Conservation (phyloP, 192 early-diverging fungal species). For the Backusella tarrabulga region DNA sequence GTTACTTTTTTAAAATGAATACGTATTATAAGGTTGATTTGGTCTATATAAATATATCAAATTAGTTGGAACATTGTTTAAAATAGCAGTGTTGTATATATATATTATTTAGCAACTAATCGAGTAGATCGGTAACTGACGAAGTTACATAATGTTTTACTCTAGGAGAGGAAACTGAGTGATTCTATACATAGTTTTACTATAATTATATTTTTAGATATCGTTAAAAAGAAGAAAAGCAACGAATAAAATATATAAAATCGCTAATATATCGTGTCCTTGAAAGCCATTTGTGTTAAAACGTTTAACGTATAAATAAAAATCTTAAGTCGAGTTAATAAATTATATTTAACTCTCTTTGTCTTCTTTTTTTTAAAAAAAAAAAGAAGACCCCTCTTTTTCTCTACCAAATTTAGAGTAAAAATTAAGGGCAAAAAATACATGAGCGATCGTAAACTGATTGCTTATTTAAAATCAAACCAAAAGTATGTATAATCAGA, state of each 20-base stretch:
- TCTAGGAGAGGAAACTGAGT: background rate
- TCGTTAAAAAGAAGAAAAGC: background rate
- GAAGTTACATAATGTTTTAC: background rate
- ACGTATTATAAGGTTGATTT: no score
- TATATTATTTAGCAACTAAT: background rate
- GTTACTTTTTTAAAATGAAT: background rate
- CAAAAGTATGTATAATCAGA: background rate
- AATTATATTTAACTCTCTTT: background rate
- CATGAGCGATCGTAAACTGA: background rate
- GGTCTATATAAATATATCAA: background rate
- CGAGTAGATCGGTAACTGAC: background rate
- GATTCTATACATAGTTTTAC: background rate
- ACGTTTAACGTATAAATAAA: background rate
- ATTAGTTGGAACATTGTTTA: background rate
- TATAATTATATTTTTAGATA: background rate
- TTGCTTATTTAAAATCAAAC: background rate
- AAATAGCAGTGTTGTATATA: background rate
- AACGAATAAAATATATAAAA: background rate
- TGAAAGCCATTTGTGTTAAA: background rate
- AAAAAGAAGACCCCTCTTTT: background rate
- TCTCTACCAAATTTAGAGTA: background rate
- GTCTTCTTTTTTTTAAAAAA: no score
- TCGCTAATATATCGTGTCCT: background rate
- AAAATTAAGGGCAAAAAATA: background rate
- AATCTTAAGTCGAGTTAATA: background rate